phyloP scores from a whole-genome alignment of 768 basidiomycete genomes.

The Coprinopsis sp. region DNA sequence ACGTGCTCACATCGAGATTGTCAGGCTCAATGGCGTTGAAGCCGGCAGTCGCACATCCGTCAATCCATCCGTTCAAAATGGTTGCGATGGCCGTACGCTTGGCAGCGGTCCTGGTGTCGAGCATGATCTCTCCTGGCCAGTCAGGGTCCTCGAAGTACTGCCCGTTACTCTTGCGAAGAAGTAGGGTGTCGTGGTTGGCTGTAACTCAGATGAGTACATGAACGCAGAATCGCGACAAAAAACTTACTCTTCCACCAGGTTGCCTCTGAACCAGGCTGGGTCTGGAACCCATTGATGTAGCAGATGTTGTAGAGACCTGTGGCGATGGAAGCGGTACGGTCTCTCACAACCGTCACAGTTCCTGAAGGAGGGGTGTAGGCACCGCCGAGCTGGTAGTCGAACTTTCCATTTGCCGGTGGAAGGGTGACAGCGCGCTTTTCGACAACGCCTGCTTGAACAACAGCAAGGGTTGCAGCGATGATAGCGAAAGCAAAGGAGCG shows the following conservation, averaged over 20 bases:
- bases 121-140: not conserved
- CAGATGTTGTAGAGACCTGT: not conserved
- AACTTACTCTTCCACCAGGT: not conserved
- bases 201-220: not conserved
- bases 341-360: not conserved
- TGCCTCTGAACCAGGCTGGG: not conserved
- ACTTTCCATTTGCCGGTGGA: not conserved
- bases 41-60: not conserved
- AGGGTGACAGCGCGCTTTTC: not conserved
- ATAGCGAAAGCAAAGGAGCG: too few species aligned
- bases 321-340: not conserved
- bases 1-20: not conserved
- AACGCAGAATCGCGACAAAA: not conserved
- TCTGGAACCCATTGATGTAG: not conserved
- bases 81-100: not conserved
- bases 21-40: constrained; percentile 1
- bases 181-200: not conserved
- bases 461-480: too few species aligned
- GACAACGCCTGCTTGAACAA: too few species aligned
- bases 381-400: constrained; percentile 1
- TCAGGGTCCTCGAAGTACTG: constrained; percentile 1
- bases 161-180: not conserved
- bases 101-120: not conserved
- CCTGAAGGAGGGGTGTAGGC: too few species aligned
- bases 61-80: too few species aligned